Base-by-base conservation (phyloP, 2,329 filamentous ascomycete species). In the Sporothrix dimorphospora region DNA sequence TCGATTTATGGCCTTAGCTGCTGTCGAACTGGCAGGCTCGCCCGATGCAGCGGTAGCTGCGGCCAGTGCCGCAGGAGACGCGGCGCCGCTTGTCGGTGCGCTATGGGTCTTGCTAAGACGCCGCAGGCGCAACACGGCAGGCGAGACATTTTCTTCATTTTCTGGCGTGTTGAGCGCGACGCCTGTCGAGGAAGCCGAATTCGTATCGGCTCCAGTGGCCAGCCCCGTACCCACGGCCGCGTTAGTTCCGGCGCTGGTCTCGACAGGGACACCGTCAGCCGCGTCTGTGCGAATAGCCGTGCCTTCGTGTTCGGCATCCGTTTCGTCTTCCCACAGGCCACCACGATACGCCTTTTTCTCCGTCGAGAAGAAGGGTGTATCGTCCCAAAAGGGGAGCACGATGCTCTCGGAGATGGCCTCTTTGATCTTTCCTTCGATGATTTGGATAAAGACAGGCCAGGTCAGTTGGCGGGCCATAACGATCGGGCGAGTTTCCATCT, bases 391-490 rank as follows among this genome's bases (percentile, higher is more conserved):
- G 0, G 96, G 96, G 71, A 91, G 85, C 1, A 99, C 96, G 24
- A 98, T 81, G 1, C 94, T 97, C 82, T 99, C 96, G 11, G 92
- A 93, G 73, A 99, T 87, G 9, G 98, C 94, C 81, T 98, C 94
- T 78, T 97, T 92, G 79, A 99, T 98, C 67, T 94, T 88, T 78
- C 92, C 97, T 81, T 99, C 96, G 73, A 99, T 98, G 74, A 97
- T 93, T 67, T 94, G 90, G 14, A 98, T 86, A 71, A 99, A 96
- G 73, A 97, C 88, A 1, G 91, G 93, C 80, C 97, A 98, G 0
- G 96, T 98, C 75, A 99, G 97, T 79, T 98, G 95, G 72, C 95
- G 90, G 16, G 94, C 92, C 82, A 94, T 97, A 68, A 99, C 94
- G 76, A 99, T 94, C 3, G 96, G 96, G 79, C 98, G 94, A 57